Evolutionary conservation across 192 early-diverging fungal genomes (phyloP), one percentile per base, ranked within the genome.

Genomic region (Phlyctochytrium arcticum): DNA sequence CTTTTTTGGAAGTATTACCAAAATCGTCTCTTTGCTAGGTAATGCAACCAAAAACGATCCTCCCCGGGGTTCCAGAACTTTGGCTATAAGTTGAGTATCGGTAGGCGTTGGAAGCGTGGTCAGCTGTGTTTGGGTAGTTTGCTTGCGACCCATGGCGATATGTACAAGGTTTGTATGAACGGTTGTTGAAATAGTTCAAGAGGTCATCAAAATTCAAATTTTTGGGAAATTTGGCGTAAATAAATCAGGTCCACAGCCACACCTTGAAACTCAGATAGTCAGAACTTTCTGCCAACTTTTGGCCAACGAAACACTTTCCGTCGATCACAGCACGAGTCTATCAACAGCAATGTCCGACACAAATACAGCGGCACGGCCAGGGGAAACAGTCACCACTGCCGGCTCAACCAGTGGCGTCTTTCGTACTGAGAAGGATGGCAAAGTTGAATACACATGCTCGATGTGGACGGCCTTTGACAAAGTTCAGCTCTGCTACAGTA

Each of bases 1-100:
- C 68, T 80, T 85, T 31, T 89, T 87, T 15, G 89, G 91, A 50
- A 93, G 67, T 50, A 79, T 83, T 35, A 81, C 89, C 31, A 93
- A 78, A 21, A 80, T 82, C 10, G 78, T 79, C 12, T n/a, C 29
- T 2, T 6, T 46, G 27, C n/a, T 17, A 26, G 29, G 9, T 12
- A 21, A 57, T n/a, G 49, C 63, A 27, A 34, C 54, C 9, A 57
- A 37, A 15, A 33, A 9, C 24, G 54, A 39, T 7, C 54, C 56
- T 9, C 65, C 65, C 10, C 65, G n/a, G 34, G 15, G 37, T 29
- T 67, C 65, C 6, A 58, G 3, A 23, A 67, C 65, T 34, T 36
- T 56, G 39, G 55, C 65, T 3, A 67, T 30, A 15, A 7, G 33
- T 57, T 36, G 54, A 3, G 49, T 26, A 8, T 53, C 30, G 21